Evolutionary conservation across 192 early-diverging fungal genomes (phyloP).

Genomic region (Linnemannia exigua): DNA sequence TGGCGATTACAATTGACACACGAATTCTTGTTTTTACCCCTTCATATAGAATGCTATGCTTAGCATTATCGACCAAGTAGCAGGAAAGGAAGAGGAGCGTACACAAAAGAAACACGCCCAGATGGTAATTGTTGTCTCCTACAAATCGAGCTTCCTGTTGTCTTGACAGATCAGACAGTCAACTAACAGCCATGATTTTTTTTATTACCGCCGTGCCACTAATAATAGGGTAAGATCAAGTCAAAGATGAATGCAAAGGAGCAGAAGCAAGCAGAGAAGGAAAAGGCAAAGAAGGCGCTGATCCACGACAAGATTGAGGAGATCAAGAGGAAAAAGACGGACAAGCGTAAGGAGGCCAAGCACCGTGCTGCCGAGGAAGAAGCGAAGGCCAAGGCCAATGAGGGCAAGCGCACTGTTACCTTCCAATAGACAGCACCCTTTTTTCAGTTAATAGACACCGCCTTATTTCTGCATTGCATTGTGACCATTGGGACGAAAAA

Average conservation of each 20-base stretch:
- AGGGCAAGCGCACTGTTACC: conserved; percentile 26
- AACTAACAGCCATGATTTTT: neutral
- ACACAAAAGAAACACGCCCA: conserved; percentile 30
- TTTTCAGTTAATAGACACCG: neutral
- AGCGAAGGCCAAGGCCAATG: conserved; percentile 12
- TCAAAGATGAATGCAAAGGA: conserved; percentile 39
- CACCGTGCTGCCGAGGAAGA: conserved; percentile 31
- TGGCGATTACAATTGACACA: neutral
- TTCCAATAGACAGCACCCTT: conserved; percentile 22
- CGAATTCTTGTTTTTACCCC: neutral
- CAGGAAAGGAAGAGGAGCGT: conserved; percentile 49
- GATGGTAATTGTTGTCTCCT: conserved; percentile 17
- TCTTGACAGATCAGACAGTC: neutral
- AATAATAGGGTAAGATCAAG: conserved; percentile 48
- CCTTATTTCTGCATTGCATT: neutral
- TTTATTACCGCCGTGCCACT: no score
- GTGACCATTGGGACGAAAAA: neutral
- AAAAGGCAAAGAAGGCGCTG: conserved; percentile 44
- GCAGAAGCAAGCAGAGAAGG: conserved; percentile 42
- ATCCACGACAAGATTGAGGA: conserved; percentile 46
- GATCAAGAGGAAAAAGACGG: conserved; percentile 53
- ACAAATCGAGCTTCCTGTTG: neutral
- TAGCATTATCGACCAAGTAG: conserved; percentile 49
- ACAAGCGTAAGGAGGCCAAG: conserved; percentile 51
- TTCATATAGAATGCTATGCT: conserved; percentile 40